These are phyloP conservation scores for Paramecium primaurelia DNA, from an alignment of 73 alveolate species.

Conservation along the genomic window DNA sequence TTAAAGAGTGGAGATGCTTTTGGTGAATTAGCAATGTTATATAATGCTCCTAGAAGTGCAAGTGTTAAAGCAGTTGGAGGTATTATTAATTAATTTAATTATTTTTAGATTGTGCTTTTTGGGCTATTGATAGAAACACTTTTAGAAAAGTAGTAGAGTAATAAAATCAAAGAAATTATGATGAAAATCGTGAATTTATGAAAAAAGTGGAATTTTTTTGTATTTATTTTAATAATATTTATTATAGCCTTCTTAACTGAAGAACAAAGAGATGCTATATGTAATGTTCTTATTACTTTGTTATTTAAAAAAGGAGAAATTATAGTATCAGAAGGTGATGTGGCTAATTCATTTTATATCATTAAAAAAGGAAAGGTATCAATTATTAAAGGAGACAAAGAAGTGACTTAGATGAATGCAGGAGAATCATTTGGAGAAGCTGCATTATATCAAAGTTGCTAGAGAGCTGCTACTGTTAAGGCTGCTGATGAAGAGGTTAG, in stretches of 20 bases:
- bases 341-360: slow-evolving; percentile 57
- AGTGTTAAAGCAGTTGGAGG: slow-evolving; percentile 64
- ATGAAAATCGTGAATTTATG: slow-evolving; percentile 54
- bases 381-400: slow-evolving; percentile 56
- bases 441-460: slow-evolving; percentile 51
- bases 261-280: slow-evolving; percentile 51
- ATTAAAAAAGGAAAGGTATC: slow-evolving; percentile 63
- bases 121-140: slow-evolving; percentile 66
- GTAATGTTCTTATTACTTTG: slow-evolving; percentile 26
- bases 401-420: slow-evolving; percentile 47
- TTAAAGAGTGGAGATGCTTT: slow-evolving; percentile 74
- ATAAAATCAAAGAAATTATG: slow-evolving; percentile 17
- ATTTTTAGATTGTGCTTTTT: slow-evolving; percentile 53
- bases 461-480: slow-evolving; percentile 62
- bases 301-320: slow-evolving; percentile 50
- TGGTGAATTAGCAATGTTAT: slow-evolving; percentile 85
- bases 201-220: slow-evolving; percentile 55
- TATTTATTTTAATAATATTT: background rate
- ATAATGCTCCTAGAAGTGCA: slow-evolving; percentile 83
- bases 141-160: slow-evolving; percentile 57
- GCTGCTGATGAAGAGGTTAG: slow-evolving; percentile 65
- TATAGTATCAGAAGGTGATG: slow-evolving; percentile 53
- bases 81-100: background rate
- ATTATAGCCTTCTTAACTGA: slow-evolving; percentile 38
- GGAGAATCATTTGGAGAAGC: slow-evolving; percentile 72